Evolutionary conservation across 2,329 filamentous ascomycete genomes (phyloP), one percentile per base, ranked within the genome.

Genomic region (Arthroderma uncinatum): DNA sequence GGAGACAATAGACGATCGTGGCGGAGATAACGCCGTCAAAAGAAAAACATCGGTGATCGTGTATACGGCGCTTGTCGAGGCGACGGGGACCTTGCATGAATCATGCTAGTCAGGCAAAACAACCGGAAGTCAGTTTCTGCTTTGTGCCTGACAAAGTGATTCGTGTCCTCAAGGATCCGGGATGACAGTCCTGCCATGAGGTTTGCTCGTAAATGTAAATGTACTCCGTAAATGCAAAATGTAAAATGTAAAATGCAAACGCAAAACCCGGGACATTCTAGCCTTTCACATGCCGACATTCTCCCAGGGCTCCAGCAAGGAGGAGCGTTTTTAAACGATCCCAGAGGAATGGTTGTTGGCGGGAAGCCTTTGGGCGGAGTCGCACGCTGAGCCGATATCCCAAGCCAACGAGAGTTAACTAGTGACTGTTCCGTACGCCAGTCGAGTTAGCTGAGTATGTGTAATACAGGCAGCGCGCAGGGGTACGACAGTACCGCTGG

Each of bases 311-410:
- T 12, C 36, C n/a, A 28, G 44, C 44, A 48, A 25, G 25, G 23
- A 28, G 23, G 28, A 28, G 25, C 16, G 30, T 23, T 28, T 14
- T 21, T 37, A 23, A 40, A 42, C 39, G 34, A 53, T 53, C 50
- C 50, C 50, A 36, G 28, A 34, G 50, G 30, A 53, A 34, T 53
- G 50, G 50, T 53, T 19, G 50, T 53, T 37, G 50, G 50, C 28
- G 50, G 50, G 44, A 48, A 37, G 50, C 30, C 50, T 33, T 53
- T 34, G 7, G 34, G 34, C 50, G 34, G 50, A 34, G 50, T 34
- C 30, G 50, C 50, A 37, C 12, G 30, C 34, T 34, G 28, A 7
- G 10, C 12, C 34, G 9, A 28, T 53, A n/a, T 30, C 40, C 40
- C 16, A 48, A 48, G 23, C 44, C 44, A 48, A 30, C 44, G 21